A percentile compares a stretch with the other conserved stretches of the same genome.
Conservation (phyloP, 1,284 basidiomycete species). For the Rhodotorula mucilaginosa region DNA sequence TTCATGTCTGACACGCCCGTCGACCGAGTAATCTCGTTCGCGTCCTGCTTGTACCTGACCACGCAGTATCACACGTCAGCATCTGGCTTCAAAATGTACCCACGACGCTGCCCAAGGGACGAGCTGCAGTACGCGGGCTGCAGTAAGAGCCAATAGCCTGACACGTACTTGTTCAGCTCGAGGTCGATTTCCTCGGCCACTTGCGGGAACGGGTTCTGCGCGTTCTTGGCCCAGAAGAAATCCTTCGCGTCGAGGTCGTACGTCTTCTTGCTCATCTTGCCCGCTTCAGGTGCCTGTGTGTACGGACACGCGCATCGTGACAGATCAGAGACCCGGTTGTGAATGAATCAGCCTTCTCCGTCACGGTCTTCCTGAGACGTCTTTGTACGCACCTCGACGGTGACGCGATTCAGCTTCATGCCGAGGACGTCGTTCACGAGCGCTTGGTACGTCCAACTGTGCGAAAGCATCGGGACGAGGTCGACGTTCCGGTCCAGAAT, state of each 20-base stretch:
- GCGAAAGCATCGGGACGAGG: constrained; percentile 88
- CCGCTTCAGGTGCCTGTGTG: constrained; percentile 55
- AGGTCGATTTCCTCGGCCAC: constrained; percentile 96
- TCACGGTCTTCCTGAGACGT: background rate
- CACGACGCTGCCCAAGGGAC: background rate
- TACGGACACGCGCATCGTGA: too few species aligned
- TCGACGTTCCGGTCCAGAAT: constrained; percentile 95
- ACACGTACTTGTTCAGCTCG: constrained; percentile 68
- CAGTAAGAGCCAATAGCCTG: too few species aligned
- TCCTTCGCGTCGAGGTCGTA: constrained; percentile 98
- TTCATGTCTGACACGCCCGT: constrained; percentile 95
- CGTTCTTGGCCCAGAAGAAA: constrained; percentile 98
- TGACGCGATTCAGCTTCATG: constrained; percentile 93
- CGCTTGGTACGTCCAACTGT: constrained; percentile 99
- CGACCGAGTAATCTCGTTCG: constrained; percentile 92
- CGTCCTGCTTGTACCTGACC: constrained; percentile 80
- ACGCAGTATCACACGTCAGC: background rate
- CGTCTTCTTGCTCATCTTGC: constrained; percentile 70
- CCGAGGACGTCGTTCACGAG: constrained; percentile 96
- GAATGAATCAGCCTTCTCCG: background rate
- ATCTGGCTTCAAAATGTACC: background rate
- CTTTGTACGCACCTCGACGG: constrained; percentile 58
- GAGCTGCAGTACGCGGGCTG: background rate
- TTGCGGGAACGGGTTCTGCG: constrained; percentile 93
- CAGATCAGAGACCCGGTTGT: too few species aligned